Evolutionary conservation across 148 eudicot species (phyloP).

Genomic region (Rhododendron kiyosumense): DNA sequence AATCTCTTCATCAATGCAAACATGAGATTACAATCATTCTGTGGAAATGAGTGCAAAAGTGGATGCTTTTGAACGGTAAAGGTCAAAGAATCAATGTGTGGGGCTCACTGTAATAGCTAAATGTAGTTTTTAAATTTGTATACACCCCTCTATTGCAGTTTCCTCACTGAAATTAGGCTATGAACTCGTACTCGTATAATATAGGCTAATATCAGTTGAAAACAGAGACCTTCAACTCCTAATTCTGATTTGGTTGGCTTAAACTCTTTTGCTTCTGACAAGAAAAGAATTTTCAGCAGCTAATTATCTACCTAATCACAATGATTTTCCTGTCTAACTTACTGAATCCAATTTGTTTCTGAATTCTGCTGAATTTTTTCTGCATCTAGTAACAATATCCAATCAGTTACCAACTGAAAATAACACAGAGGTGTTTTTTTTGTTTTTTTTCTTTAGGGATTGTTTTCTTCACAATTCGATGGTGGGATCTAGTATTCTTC

Average conservation of each 20-base stretch:
- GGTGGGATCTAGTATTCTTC: conserved; percentile 88
- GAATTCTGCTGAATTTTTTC: neutral
- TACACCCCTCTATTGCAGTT: neutral
- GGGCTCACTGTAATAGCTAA: neutral
- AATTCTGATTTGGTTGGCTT: neutral
- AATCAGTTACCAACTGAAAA: neutral
- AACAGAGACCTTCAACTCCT: neutral
- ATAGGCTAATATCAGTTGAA: neutral
- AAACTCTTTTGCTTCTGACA: neutral
- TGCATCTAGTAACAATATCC: neutral
- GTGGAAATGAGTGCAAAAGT: neutral
- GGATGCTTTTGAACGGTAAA: neutral
- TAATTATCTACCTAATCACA: neutral
- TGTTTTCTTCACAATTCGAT: conserved; percentile 92
- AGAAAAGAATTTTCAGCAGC: neutral
- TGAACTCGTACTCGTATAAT: neutral
- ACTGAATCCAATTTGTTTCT: neutral
- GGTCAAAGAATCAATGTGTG: neutral
- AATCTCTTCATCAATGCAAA: neutral
- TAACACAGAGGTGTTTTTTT: neutral
- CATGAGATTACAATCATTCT: neutral
- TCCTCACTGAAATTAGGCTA: neutral
- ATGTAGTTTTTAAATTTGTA: neutral
- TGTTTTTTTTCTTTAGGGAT: conserved; percentile 38
- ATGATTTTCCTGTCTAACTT: neutral